Percentiles rank a stretch among this genome's conserved stretches.
These are phyloP conservation scores for Candida rishiriensis DNA, from an alignment of 805 yeast genomes.

Conservation along the genomic window DNA sequence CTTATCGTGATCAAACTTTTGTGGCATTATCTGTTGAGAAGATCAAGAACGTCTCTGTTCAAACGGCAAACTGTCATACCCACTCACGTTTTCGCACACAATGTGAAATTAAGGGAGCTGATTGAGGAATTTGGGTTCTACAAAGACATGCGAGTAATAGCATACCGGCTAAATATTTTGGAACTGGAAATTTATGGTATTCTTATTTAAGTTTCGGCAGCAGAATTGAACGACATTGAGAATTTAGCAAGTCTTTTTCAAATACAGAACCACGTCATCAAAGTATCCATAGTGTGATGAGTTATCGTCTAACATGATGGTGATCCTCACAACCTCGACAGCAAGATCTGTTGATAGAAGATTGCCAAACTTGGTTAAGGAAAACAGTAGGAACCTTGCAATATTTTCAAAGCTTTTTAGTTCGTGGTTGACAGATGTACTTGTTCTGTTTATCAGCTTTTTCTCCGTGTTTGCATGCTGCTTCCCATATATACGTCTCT, in stretches of 20 bases:
- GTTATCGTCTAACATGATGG: constrained; percentile 21
- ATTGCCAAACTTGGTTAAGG: constrained; percentile 37
- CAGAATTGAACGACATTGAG: too few species aligned
- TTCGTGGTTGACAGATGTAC: constrained; percentile 26
- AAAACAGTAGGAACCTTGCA: constrained; percentile 31
- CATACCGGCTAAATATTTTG: background rate
- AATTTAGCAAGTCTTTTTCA: constrained; percentile 2
- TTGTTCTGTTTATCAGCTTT: constrained; percentile 14
- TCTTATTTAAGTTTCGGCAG: background rate
- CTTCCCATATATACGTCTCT: background rate
- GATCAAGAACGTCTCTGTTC: too few species aligned
- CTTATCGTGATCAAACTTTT: too few species aligned
- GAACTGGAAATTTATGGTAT: background rate
- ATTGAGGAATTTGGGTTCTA: too few species aligned
- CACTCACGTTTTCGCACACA: too few species aligned
- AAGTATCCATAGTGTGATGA: constrained; percentile 25
- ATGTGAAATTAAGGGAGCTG: too few species aligned
- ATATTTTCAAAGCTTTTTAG: constrained; percentile 21
- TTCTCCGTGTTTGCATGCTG: background rate
- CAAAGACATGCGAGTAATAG: background rate
- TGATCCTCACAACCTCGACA: constrained; percentile 32
- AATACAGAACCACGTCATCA: constrained; percentile 21
- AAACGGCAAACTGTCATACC: too few species aligned
- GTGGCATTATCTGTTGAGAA: too few species aligned
- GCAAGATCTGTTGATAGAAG: constrained; percentile 37